Evolutionary conservation across 2,329 filamentous ascomycete species (phyloP).

Genomic region (Trichoderma sp.): DNA sequence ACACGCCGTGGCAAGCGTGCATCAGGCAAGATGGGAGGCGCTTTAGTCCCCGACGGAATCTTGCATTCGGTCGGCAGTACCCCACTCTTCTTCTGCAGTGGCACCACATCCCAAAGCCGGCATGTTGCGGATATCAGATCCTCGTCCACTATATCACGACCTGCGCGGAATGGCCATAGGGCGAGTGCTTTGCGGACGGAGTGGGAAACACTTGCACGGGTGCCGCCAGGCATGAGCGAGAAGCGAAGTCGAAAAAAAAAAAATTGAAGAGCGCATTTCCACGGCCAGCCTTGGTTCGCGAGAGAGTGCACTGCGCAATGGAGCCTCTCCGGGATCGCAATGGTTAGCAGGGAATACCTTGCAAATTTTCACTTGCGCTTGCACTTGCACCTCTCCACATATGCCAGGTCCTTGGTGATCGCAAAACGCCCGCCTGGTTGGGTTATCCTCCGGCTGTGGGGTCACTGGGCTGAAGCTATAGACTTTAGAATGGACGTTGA

Average conservation of each 20-base stretch:
- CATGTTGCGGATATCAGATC: conserved; percentile 18
- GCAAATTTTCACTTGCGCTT: conserved; percentile 6
- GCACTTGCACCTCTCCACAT: conserved; percentile 11
- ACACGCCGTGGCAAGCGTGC: conserved; percentile 18
- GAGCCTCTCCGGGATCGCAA: conserved; percentile 9
- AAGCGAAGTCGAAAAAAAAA: neutral
- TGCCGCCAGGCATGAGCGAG: neutral
- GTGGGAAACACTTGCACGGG: neutral
- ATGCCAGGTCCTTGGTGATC: conserved; percentile 6
- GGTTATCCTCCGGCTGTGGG: conserved; percentile 3
- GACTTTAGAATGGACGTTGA: neutral
- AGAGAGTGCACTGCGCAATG: neutral
- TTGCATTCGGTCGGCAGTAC: conserved; percentile 28
- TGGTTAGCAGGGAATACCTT: conserved; percentile 7
- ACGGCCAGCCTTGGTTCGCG: neutral
- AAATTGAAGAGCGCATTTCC: neutral
- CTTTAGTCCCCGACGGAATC: conserved; percentile 28
- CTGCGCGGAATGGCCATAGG: neutral
- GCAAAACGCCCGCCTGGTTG: neutral
- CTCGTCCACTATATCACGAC: neutral
- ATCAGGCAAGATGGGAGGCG: conserved; percentile 20
- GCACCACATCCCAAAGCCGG: conserved; percentile 17
- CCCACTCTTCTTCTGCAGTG: conserved; percentile 21
- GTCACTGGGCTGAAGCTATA: conserved; percentile 1
- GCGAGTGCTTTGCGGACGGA: neutral